Percentiles rank a stretch among this genome's conserved stretches.
Conservation (phyloP, 129 eudicot genomes). For the Apium graveolens region DNA sequence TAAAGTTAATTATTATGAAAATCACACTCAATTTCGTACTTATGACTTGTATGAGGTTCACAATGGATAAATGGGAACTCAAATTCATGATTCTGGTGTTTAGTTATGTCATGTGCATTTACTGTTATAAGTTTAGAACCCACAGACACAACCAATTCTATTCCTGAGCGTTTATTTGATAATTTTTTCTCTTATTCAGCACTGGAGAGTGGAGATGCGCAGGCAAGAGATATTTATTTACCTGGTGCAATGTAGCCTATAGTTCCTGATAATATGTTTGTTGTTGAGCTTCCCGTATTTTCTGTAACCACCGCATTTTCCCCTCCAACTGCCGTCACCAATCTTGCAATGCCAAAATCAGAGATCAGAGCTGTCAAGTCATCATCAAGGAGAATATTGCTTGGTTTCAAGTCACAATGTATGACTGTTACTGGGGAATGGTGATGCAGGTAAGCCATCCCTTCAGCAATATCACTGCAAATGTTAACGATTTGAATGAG, state of each 20-base stretch:
- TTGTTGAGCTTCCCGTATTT: slow-evolving; percentile 38
- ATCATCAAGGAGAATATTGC: slow-evolving; percentile 51
- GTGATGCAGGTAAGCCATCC: slow-evolving; percentile 61
- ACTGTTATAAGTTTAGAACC: neutral
- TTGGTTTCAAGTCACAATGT: slow-evolving; percentile 61
- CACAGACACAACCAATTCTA: neutral
- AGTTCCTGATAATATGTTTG: slow-evolving; percentile 44
- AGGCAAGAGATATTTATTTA: slow-evolving; percentile 7
- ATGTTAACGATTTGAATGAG: slow-evolving; percentile 43
- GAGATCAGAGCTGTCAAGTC: slow-evolving; percentile 57
- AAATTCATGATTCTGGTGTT: neutral
- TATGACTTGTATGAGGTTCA: neutral
- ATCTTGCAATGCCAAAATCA: slow-evolving; percentile 49
- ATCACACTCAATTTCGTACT: neutral
- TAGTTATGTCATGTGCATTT: neutral
- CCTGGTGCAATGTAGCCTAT: slow-evolving; percentile 69
- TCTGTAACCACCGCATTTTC: slow-evolving; percentile 19
- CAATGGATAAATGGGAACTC: neutral
- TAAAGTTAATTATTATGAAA: neutral
- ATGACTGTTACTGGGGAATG: slow-evolving; percentile 53
- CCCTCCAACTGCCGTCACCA: slow-evolving; percentile 37
- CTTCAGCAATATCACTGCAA: slow-evolving; percentile 62
- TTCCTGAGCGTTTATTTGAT: neutral
- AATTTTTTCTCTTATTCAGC: too few relatives aligned
- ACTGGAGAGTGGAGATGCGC: neutral